Base-by-base conservation (phyloP, 1,284 basidiomycete species). In the Chondrostereum purpureum region DNA sequence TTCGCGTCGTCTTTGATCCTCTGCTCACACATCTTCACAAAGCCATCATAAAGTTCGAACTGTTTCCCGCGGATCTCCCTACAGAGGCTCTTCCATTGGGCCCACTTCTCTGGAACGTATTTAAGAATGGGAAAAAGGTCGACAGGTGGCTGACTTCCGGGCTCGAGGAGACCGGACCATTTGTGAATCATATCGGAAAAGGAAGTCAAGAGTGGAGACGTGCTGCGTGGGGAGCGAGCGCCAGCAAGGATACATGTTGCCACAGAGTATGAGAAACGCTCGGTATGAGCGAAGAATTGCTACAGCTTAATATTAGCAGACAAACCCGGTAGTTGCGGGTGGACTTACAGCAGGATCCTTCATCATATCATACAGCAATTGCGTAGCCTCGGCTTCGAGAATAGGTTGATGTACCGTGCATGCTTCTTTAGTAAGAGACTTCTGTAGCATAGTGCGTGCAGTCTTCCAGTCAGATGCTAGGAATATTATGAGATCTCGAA, bases 101-200 rank as follows among this genome's bases (percentile, higher is more conserved):
- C 64, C 53, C 57, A 60, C 14, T 57, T 40, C 44, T 57, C 59
- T 5, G 64, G 65, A 39, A 66, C 53, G 44, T 65, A 57, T 33
- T 59, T 57, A 20, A 66, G 56, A 44, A 62, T 51, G 5, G 64
- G 64, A 27, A 67, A 45, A 4, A 65, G 43, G 42, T 66, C 64
- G 12, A 67, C 43, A 13, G 65, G 64, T 10, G 63, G 56, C 19
- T 58, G 55, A 19, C 58, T 51, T 36, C 64, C 63, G 10, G 61
- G 59, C 43, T 57, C 59, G 31, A 63, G 50, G 6, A 58, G 44
- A 17, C 51, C 41, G 37, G 58, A 57, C 55, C 55, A 62, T 13
- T 53, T 50, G 24, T 61, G 53, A 20, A 57, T 49, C 8, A 49
- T 51, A 10, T 60, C 45, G 46, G 56, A 61, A 43, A 63, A 62